phyloP scores from a whole-genome alignment of 2,329 filamentous ascomycete species.

The Alternaria brassicicola region DNA sequence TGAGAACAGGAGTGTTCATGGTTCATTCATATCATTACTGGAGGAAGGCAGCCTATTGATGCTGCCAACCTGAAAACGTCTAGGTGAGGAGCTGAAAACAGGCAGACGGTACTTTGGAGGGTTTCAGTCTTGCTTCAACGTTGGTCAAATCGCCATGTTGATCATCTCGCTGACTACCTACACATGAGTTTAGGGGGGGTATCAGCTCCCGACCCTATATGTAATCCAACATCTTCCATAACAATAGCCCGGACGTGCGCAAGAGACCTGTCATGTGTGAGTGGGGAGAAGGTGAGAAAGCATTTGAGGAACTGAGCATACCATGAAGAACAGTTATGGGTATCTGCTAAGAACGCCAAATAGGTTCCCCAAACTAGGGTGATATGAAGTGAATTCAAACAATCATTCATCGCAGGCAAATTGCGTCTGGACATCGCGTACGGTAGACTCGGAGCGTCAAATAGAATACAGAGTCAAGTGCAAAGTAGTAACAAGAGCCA shows the following conservation, averaged over 20 bases:
- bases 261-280: not conserved
- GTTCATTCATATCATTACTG: not conserved
- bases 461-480: not conserved
- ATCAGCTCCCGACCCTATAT: not conserved
- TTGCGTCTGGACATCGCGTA: not conserved
- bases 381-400: not conserved
- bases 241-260: not conserved
- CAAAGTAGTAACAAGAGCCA: constrained; percentile 33
- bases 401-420: not conserved
- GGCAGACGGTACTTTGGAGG: not conserved
- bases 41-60: not conserved
- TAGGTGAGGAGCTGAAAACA: not conserved
- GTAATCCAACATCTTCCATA: not conserved
- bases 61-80: not conserved
- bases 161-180: not conserved
- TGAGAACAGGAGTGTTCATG: not conserved
- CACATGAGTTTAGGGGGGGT: not conserved
- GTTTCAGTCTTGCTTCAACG: not conserved
- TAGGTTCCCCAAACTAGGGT: not conserved
- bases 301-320: not conserved
- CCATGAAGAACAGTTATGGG: not conserved
- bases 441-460: not conserved
- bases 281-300: not conserved
- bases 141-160: not conserved
- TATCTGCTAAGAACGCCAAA: not conserved